These are phyloP conservation scores for Mycena latifolia DNA, from an alignment of 768 basidiomycete genomes.

Conservation along the genomic window DNA sequence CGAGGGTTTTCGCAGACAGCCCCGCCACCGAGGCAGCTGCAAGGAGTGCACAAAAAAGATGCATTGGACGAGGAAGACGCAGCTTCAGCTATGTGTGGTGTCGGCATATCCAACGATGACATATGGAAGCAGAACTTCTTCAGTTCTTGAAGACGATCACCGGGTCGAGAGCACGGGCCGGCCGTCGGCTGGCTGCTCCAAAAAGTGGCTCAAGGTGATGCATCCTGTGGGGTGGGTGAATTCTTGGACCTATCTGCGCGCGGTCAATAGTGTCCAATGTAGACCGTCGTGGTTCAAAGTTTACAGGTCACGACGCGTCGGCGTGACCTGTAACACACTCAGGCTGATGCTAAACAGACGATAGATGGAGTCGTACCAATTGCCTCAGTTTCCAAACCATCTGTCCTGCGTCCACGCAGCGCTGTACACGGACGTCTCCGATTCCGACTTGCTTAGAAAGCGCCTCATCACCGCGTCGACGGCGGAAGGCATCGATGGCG, in stretches of 20 bases:
- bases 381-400: constrained; percentile 62
- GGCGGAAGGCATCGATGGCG: constrained; percentile 69
- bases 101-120: background rate
- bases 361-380: constrained; percentile 71
- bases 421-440: constrained; percentile 75
- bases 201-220: no score
- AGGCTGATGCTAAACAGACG: no score
- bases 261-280: no score
- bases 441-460: constrained; percentile 68
- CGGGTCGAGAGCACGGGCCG: background rate
- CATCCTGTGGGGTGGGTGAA: no score
- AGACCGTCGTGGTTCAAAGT: no score
- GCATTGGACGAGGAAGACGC: constrained; percentile 8
- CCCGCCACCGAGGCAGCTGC: background rate
- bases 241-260: no score
- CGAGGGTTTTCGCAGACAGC: constrained; percentile 25
- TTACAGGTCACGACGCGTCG: no score
- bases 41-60: background rate
- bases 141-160: background rate
- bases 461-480: constrained; percentile 81
- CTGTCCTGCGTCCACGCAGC: constrained; percentile 66
- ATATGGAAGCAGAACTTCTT: background rate
- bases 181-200: no score
- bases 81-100: background rate
- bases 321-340: no score